Percentiles rank a stretch among this genome's conserved stretches.
These are phyloP conservation scores for Ceratobasidium sp. DNA, from an alignment of 1,284 basidiomycete genomes.

Conservation along the genomic window DNA sequence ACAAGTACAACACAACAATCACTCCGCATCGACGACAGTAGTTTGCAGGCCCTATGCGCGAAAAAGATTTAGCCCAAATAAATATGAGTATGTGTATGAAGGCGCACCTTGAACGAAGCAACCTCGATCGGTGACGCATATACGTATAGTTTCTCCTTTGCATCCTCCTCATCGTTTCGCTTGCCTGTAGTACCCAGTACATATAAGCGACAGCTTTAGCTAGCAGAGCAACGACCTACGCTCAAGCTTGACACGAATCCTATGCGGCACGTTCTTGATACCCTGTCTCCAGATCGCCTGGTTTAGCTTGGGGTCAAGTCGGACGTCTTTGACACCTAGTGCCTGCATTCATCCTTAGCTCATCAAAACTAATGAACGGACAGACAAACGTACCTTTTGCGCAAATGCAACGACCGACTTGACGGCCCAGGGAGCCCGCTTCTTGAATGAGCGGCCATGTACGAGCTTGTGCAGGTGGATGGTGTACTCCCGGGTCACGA, in stretches of 20 bases:
- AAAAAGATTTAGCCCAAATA: constrained; percentile 8
- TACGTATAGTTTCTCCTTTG: constrained; percentile 97
- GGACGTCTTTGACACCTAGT: constrained; percentile 94
- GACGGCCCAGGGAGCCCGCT: constrained; percentile 93
- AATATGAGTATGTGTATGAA: neutral
- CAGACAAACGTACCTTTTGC: constrained; percentile 66
- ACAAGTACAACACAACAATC: constrained; percentile 43
- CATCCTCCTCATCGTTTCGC: constrained; percentile 95
- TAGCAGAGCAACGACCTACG: constrained; percentile 70
- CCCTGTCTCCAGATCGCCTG: constrained; percentile 92
- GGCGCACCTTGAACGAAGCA: constrained; percentile 84
- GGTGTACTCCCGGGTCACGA: constrained; percentile 97
- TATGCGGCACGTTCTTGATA: constrained; percentile 91
- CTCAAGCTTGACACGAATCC: constrained; percentile 92
- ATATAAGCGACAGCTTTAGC: neutral
- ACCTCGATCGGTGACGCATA: constrained; percentile 88
- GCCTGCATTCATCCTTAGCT: constrained; percentile 55
- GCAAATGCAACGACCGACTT: constrained; percentile 93
- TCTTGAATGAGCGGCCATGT: constrained; percentile 93
- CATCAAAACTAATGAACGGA: neutral
- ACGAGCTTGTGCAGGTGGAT: constrained; percentile 95
- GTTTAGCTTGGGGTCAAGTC: constrained; percentile 94
- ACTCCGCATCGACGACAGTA: constrained; percentile 80
- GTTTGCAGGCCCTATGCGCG: constrained; percentile 82
- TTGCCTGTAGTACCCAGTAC: constrained; percentile 67